A percentile compares a stretch with the other conserved stretches of the same genome.
phyloP scores from a whole-genome alignment of 106 monocot species.

The Apostasia ramifera region DNA sequence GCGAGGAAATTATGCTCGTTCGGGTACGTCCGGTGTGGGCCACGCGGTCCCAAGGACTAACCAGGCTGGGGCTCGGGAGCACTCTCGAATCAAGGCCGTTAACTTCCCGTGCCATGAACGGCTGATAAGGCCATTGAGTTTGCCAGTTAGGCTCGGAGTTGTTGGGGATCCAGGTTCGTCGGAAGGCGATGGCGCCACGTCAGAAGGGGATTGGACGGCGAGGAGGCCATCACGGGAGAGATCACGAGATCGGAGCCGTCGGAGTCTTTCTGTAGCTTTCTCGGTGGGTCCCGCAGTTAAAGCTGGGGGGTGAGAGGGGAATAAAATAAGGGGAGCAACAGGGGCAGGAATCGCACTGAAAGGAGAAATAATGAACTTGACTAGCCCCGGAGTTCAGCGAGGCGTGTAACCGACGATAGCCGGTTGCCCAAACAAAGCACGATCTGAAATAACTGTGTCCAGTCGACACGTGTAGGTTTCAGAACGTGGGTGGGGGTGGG shows the following conservation, averaged over 20 bases:
- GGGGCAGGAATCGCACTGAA: slow-evolving; percentile 5
- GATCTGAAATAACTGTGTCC: not conserved
- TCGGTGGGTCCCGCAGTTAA: not conserved
- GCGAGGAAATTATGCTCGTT: no score
- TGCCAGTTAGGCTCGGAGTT: slow-evolving; percentile 5
- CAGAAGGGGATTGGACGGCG: not conserved
- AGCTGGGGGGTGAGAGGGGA: not conserved
- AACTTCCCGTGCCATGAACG: not conserved
- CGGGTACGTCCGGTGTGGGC: no score
- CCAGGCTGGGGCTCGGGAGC: no score
- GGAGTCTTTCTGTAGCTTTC: not conserved
- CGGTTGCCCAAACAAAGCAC: not conserved
- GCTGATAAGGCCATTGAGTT: not conserved
- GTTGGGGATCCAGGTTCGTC: not conserved
- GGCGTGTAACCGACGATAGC: slow-evolving; percentile 7
- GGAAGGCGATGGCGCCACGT: not conserved
- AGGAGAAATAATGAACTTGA: slow-evolving; percentile 11
- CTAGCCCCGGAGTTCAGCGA: slow-evolving; percentile 1
- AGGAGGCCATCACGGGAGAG: not conserved
- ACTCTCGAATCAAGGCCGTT: no score
- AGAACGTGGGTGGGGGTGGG: not conserved
- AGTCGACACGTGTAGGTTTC: not conserved
- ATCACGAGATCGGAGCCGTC: not conserved
- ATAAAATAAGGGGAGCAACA: not conserved
- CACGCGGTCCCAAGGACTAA: no score